phyloP scores from a whole-genome alignment of 306 rosid species.

The Vachellia collinsii region DNA sequence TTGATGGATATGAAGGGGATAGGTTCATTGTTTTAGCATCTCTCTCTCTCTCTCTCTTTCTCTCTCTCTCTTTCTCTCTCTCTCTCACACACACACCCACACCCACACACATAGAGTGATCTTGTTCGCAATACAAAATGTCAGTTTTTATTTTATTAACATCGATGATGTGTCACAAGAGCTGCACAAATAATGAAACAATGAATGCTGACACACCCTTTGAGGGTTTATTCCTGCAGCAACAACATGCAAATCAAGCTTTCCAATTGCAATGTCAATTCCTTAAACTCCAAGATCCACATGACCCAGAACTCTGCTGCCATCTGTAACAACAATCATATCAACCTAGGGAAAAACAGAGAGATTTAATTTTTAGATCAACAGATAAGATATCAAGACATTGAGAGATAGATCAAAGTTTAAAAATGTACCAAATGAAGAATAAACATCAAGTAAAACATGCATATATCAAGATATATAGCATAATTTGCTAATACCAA shows the following conservation, averaged over 20 bases:
- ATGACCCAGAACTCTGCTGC: constrained; percentile 96
- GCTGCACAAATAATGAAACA: constrained; percentile 20
- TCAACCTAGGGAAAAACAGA: constrained; percentile 66
- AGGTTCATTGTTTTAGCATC: constrained; percentile 44
- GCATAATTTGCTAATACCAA: neutral
- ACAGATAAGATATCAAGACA: constrained; percentile 7
- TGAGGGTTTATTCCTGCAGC: constrained; percentile 99
- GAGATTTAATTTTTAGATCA: constrained; percentile 1
- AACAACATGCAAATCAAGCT: constrained; percentile 95
- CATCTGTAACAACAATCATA: constrained; percentile 99
- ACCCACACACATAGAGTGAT: no score
- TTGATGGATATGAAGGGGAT: neutral
- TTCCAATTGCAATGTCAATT: constrained; percentile 92
- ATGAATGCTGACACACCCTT: constrained; percentile 58
- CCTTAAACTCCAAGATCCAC: constrained; percentile 99
- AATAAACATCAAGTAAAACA: neutral
- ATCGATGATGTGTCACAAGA: neutral
- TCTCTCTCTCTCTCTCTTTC: no score
- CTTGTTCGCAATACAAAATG: constrained; percentile 7
- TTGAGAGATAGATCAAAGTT: constrained; percentile 7
- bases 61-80: no score
- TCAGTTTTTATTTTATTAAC: neutral
- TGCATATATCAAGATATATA: neutral
- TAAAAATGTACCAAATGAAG: constrained; percentile 7
- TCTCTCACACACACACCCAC: no score